Evolutionary conservation across 2,329 filamentous ascomycete species (phyloP), one percentile per base, ranked within the genome.

Genomic region (Colletotrichum coccodes): DNA sequence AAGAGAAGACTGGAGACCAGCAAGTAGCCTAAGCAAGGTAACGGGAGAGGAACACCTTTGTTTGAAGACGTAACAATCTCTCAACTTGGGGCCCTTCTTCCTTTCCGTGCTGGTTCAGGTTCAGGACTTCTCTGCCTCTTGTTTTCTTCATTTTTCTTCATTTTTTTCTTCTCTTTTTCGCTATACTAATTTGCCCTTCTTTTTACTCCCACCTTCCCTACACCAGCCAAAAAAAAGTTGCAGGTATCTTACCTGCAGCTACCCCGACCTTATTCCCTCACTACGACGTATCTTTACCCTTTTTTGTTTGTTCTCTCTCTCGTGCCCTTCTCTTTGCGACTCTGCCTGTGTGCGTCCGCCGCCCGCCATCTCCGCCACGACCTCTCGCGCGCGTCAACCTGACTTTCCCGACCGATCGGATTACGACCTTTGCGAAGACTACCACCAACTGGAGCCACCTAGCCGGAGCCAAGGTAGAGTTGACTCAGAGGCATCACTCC

Each of bases 351-450:
- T 36, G 57, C 47, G 32, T 52, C 21, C 59, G 59, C 34, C 59
- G 34, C 59, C 42, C 42, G 23, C 47, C 21, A 21, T 36, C 26
- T 61, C 36, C 14, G 59, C 34, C 21, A 40, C 28, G 28, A 44
- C 54, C 32, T 53, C 36, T 42, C 28, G 28, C 32, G 38, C 16
- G 40, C 49, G 58, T 42, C 46, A 50, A 66, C 28, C 36, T 58
- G 42, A n/a, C 59, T 42, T 42, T 56, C 30, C 34, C 67, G 64
- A 68, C 58, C 64, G 68, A 63, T 47, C 64, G 68, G 60, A 23
- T 54, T 60, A 34, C 64, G 67, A 68, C 77, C 56, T 34, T 64
- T 42, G 76, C 77, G 65, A 58, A 60, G 60, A 70, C 66, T 60
- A 38, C 49, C 65, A 23, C 30, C 5, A 14, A 14, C 56, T 58